These are phyloP conservation scores for Avena sativa DNA, from an alignment of 176 grass and related monocot species.

Conservation along the genomic window DNA sequence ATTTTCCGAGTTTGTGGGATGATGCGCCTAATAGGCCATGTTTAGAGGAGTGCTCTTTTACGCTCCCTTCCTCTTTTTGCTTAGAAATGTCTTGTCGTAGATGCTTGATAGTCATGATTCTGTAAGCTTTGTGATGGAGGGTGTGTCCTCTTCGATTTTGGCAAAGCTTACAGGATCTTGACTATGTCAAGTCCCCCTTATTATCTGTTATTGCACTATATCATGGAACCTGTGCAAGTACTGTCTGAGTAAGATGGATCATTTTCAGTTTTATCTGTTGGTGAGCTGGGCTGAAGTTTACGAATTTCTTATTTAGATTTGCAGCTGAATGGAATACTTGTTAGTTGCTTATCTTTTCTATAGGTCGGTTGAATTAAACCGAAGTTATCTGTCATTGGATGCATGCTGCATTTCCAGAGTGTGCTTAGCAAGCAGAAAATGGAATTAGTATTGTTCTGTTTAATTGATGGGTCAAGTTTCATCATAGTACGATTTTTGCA, in stretches of 20 bases:
- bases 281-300: neutral
- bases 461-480: neutral
- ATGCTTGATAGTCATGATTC: conserved; percentile 30
- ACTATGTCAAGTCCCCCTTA: conserved; percentile 6
- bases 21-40: conserved; percentile 1
- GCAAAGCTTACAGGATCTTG: conserved; percentile 34
- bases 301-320: neutral
- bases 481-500: neutral
- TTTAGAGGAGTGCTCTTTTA: conserved; percentile 47
- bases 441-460: neutral
- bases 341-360: neutral
- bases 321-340: neutral
- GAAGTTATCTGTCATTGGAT: neutral
- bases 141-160: conserved; percentile 34
- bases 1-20: conserved; percentile 51
- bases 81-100: conserved; percentile 24
- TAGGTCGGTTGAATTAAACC: neutral
- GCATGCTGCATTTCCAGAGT: neutral
- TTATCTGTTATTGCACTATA: conserved; percentile 28
- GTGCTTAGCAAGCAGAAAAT: neutral
- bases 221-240: conserved; percentile 35
- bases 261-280: neutral
- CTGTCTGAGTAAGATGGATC: conserved; percentile 30
- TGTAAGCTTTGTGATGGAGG: conserved; percentile 55
- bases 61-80: conserved; percentile 28